phyloP scores from a whole-genome alignment of 139 green algal species.

The Chlamydomonas schloesseri region DNA sequence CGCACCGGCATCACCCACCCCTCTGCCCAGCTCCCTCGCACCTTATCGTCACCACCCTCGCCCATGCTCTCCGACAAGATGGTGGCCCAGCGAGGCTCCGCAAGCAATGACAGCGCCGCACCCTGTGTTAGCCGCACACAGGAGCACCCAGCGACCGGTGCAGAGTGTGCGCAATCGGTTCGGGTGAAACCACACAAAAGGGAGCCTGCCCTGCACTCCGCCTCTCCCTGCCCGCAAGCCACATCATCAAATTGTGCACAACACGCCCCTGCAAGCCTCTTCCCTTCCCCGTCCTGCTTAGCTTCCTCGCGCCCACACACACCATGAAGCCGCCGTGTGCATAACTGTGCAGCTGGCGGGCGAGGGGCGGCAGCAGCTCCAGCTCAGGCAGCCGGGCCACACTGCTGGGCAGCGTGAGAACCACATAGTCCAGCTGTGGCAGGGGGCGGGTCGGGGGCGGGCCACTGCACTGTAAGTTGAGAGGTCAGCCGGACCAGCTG shows the following conservation, averaged over 20 bases:
- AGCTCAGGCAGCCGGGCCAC: constrained; percentile 17
- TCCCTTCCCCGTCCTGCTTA: no score
- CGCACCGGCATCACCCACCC: no score
- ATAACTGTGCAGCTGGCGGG: constrained; percentile 52
- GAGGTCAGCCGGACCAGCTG: no score
- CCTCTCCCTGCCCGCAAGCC: not conserved
- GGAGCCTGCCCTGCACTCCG: not conserved
- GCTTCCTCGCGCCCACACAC: no score
- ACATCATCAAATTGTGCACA: no score
- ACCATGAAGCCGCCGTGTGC: constrained; percentile 64
- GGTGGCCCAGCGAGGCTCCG: constrained; percentile 44
- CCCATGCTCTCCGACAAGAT: constrained; percentile 37
- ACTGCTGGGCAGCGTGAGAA: not conserved
- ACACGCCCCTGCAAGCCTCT: no score
- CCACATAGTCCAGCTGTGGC: not conserved
- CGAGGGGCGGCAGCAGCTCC: constrained; percentile 6
- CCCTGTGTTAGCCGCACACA: constrained; percentile 27
- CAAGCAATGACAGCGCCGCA: constrained; percentile 43
- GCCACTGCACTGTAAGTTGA: no score
- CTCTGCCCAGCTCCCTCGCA: no score
- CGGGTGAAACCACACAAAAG: not conserved
- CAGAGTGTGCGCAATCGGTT: not conserved
- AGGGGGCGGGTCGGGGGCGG: no score
- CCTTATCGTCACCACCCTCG: not conserved
- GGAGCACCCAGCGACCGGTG: not conserved